Evolutionary conservation across 2,329 filamentous ascomycete species (phyloP).

Genomic region (Hypomyces rosellus): DNA sequence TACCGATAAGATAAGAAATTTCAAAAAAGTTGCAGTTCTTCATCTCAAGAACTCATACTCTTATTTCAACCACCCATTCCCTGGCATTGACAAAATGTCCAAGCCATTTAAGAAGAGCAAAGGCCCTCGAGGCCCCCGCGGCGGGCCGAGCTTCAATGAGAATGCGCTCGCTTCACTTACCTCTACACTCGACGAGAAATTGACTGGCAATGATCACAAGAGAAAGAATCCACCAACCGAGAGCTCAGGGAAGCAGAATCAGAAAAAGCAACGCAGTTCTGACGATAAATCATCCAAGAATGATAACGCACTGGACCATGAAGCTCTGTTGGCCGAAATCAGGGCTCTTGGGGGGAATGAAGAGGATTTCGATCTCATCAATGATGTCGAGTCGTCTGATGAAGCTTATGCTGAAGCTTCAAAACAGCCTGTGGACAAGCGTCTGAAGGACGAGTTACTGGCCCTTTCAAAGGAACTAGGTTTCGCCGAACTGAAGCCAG

Average conservation of each 20-base stretch:
- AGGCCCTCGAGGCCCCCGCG: slow-evolving; percentile 19
- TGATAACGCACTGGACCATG: slow-evolving; percentile 23
- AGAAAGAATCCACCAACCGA: slow-evolving; percentile 36
- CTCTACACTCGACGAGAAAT: slow-evolving; percentile 48
- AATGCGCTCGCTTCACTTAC: slow-evolving; percentile 47
- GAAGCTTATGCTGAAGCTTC: slow-evolving; percentile 26
- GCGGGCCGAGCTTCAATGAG: slow-evolving; percentile 37
- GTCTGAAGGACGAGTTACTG: slow-evolving; percentile 29
- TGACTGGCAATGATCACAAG: slow-evolving; percentile 39
- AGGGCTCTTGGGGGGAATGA: slow-evolving; percentile 59
- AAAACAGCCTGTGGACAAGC: slow-evolving; percentile 36
- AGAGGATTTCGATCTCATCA: slow-evolving; percentile 56
- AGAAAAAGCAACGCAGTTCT: slow-evolving; percentile 33
- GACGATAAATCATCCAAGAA: slow-evolving; percentile 20
- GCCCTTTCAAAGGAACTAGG: slow-evolving; percentile 35
- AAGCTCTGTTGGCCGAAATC: slow-evolving; percentile 55
- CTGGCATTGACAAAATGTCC: slow-evolving; percentile 20
- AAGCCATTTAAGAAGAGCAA: slow-evolving; percentile 35
- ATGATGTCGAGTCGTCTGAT: slow-evolving; percentile 41
- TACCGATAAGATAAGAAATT: slow-evolving; percentile 13
- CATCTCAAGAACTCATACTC: background rate
- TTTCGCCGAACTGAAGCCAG: slow-evolving; percentile 27
- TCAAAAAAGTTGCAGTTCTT: slow-evolving; percentile 8
- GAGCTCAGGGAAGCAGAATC: slow-evolving; percentile 25
- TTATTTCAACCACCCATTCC: background rate